Conservation (phyloP, 495 filamentous ascomycete genomes). For the Podospora pseudopauciseta region DNA sequence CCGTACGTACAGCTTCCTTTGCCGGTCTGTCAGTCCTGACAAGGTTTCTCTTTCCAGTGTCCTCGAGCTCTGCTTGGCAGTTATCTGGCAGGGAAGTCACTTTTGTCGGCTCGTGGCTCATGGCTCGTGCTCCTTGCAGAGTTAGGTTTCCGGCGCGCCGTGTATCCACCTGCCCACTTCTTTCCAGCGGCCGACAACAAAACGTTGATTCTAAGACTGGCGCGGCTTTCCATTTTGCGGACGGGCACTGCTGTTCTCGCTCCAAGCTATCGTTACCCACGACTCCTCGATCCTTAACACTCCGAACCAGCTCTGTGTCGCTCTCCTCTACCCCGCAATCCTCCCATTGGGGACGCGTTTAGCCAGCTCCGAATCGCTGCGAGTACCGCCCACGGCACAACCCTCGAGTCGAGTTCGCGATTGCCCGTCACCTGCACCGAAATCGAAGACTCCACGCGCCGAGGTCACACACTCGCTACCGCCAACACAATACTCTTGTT, state of each 20-base stretch:
- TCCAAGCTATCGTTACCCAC: not conserved
- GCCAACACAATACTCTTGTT: not conserved
- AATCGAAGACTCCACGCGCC: not conserved
- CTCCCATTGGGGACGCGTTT: not conserved
- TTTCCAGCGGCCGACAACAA: not conserved
- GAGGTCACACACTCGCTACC: not conserved
- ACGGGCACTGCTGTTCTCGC: slow-evolving; percentile 4
- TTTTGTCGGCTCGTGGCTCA: not conserved
- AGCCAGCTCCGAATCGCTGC: not conserved
- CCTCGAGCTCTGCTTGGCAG: slow-evolving; percentile 1
- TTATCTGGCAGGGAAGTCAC: not conserved
- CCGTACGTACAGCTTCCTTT: too few species aligned
- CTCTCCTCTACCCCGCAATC: slow-evolving; percentile 10
- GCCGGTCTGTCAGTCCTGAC: too few species aligned
- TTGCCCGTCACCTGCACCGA: not conserved
- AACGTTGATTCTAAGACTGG: not conserved
- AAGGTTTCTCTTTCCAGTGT: too few species aligned
- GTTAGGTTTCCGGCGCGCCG: not conserved
- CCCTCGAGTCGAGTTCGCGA: not conserved
- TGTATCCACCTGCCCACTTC: not conserved
- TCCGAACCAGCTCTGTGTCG: not conserved
- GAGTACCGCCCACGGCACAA: not conserved
- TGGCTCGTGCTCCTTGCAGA: slow-evolving; percentile 12
- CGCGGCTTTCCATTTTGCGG: not conserved
- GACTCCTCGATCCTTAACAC: not conserved